Percentiles rank a stretch among this genome's conserved stretches.
Conservation (phyloP, 1,139 yeast species). For the Lipomyces yarrowii region DNA sequence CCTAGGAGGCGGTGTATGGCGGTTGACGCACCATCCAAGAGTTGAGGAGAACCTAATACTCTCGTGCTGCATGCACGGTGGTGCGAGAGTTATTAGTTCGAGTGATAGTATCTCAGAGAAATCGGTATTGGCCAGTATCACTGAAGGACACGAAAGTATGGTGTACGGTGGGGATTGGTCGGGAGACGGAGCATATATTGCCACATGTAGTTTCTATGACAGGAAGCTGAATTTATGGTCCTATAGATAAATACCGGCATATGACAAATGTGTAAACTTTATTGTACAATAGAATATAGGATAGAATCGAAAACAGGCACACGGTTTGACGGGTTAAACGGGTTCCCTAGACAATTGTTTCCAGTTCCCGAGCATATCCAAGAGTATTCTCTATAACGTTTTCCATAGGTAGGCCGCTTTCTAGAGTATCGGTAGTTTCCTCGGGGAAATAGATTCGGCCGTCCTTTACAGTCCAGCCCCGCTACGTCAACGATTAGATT, state of each 20-base stretch:
- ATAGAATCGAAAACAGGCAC: neutral
- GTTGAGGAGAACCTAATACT: slow-evolving; percentile 49
- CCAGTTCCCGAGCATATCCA: slow-evolving; percentile 82
- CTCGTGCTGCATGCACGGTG: slow-evolving; percentile 94
- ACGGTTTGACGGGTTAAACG: neutral
- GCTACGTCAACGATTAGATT: slow-evolving; percentile 32
- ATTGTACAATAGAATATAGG: slow-evolving; percentile 2
- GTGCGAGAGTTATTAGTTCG: slow-evolving; percentile 65
- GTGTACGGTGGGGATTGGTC: slow-evolving; percentile 95
- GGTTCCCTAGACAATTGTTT: slow-evolving; percentile 64
- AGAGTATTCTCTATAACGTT: slow-evolving; percentile 63
- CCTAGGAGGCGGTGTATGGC: slow-evolving; percentile 95
- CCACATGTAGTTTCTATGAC: slow-evolving; percentile 92
- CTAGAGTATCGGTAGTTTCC: slow-evolving; percentile 35
- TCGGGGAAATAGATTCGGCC: slow-evolving; percentile 63
- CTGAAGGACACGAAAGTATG: slow-evolving; percentile 83
- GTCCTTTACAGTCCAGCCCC: slow-evolving; percentile 65
- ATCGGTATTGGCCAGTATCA: slow-evolving; percentile 54
- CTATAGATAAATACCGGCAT: neutral
- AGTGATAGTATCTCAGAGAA: slow-evolving; percentile 46
- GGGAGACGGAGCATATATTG: slow-evolving; percentile 50
- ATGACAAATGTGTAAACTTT: neutral
- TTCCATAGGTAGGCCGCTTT: slow-evolving; percentile 39
- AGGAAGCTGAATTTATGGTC: slow-evolving; percentile 74
- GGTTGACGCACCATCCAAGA: slow-evolving; percentile 66